phyloP scores from a whole-genome alignment of 352 stramenopile genomes.

The Lagenidium giganteum region DNA sequence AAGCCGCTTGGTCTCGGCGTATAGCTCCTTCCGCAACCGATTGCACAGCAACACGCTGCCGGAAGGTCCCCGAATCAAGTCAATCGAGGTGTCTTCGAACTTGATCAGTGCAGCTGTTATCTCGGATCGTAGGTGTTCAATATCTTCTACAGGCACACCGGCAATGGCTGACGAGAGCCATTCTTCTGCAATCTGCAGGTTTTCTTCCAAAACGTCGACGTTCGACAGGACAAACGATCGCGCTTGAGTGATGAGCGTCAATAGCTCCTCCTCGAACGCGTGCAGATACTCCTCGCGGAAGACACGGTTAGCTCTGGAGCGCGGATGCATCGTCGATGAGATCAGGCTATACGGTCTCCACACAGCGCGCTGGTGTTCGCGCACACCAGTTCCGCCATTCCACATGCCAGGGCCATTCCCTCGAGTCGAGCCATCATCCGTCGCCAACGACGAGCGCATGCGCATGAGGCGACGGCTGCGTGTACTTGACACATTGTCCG shows the following conservation, averaged over 20 bases:
- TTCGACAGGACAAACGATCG: slow-evolving; percentile 47
- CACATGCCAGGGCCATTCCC: slow-evolving; percentile 3
- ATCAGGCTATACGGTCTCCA: slow-evolving; percentile 80
- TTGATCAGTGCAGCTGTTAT: slow-evolving; percentile 25
- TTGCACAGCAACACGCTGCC: slow-evolving; percentile 70
- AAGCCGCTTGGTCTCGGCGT: slow-evolving; percentile 43
- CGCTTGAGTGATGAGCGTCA: slow-evolving; percentile 31
- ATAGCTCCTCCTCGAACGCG: slow-evolving; percentile 37
- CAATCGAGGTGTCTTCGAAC: slow-evolving; percentile 23
- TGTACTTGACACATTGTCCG: slow-evolving; percentile 38
- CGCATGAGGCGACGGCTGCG: slow-evolving; percentile 40
- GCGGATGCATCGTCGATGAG: slow-evolving; percentile 69
- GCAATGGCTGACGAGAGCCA: slow-evolving; percentile 52
- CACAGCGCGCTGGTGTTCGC: slow-evolving; percentile 9
- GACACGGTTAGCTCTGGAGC: slow-evolving; percentile 29
- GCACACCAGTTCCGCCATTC: slow-evolving; percentile 22
- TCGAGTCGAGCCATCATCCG: slow-evolving; percentile 36
- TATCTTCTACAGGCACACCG: slow-evolving; percentile 48
- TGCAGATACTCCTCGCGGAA: slow-evolving; percentile 47
- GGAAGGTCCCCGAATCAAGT: too few species aligned
- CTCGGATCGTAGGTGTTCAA: slow-evolving; percentile 39
- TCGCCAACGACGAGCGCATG: slow-evolving; percentile 44
- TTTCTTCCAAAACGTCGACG: slow-evolving; percentile 70
- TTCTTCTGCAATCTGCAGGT: slow-evolving; percentile 49
- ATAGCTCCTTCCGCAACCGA: slow-evolving; percentile 53